Evolutionary conservation across 371 early-diverging fungal genomes (phyloP).

Genomic region (Haplosporangium sp.): DNA sequence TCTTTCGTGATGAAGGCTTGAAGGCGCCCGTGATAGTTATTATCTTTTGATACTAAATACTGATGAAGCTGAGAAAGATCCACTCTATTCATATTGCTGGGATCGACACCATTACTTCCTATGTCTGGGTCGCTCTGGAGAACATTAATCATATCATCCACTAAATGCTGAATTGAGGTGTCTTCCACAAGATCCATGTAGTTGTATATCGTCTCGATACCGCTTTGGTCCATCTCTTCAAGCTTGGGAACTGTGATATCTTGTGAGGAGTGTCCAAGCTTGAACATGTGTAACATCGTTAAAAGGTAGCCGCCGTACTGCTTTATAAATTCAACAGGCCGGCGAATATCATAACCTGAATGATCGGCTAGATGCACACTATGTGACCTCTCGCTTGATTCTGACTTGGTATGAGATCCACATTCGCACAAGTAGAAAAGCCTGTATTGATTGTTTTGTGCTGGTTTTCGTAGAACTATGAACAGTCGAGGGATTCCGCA

Average conservation of each 20-base stretch:
- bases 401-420: neutral
- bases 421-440: neutral
- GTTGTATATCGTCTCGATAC: neutral
- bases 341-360: neutral
- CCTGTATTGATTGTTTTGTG: neutral
- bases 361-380: neutral
- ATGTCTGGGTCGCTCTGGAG: neutral
- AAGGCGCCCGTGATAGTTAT: neutral
- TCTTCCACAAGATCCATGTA: neutral
- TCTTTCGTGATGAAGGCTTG: neutral
- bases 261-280: neutral
- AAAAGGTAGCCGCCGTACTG: neutral
- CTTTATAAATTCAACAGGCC: neutral
- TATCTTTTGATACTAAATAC: neutral
- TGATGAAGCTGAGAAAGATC: neutral
- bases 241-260: neutral
- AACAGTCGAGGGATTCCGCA: neutral
- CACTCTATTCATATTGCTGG: neutral
- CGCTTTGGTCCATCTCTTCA: neutral
- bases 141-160: neutral
- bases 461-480: neutral
- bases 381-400: neutral
- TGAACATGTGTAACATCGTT: neutral
- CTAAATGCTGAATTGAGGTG: neutral
- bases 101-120: neutral